A percentile compares a stretch with the other conserved stretches of the same genome.
These are phyloP conservation scores for Rhodotorula graminis DNA, from an alignment of 768 basidiomycete species.

Conservation along the genomic window DNA sequence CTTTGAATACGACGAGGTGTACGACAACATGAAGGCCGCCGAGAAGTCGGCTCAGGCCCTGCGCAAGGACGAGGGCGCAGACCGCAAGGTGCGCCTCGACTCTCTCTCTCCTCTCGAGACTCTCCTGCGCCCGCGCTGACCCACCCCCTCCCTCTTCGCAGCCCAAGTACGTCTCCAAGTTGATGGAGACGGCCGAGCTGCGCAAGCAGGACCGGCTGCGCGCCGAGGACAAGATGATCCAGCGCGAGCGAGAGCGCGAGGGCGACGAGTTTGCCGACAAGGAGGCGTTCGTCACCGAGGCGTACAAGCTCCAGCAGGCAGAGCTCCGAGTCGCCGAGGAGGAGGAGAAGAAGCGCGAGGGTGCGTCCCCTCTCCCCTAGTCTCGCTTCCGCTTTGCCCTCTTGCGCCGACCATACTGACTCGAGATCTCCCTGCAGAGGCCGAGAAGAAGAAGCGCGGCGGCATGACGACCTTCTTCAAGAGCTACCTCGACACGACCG, in stretches of 20 bases:
- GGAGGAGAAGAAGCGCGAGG: conserved; percentile 83
- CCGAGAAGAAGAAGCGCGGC: conserved; percentile 42
- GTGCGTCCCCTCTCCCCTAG: conserved; percentile 49
- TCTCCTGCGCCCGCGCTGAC: background rate
- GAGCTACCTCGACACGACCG: conserved; percentile 45
- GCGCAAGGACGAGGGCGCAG: conserved; percentile 69
- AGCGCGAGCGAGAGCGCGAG: conserved; percentile 84
- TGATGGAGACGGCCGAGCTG: conserved; percentile 76
- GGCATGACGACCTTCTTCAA: conserved; percentile 49
- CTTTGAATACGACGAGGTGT: conserved; percentile 93
- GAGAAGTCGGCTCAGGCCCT: conserved; percentile 67
- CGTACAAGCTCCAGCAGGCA: conserved; percentile 93
- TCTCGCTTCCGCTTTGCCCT: background rate
- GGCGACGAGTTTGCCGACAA: conserved; percentile 91
- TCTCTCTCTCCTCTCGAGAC: background rate
- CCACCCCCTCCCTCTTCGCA: conserved; percentile 43
- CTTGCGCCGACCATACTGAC: too few species aligned
- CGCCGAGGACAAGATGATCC: conserved; percentile 97
- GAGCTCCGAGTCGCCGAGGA: conserved; percentile 85
- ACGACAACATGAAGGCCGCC: conserved; percentile 88
- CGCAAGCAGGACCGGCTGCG: conserved; percentile 79
- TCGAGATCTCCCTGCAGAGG: conserved; percentile 37
- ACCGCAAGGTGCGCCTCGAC: conserved; percentile 64
- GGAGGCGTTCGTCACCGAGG: conserved; percentile 94
- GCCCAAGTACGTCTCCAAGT: conserved; percentile 87